Conservation (phyloP, 2,329 filamentous ascomycete genomes). For the Penicillium olsonii region DNA sequence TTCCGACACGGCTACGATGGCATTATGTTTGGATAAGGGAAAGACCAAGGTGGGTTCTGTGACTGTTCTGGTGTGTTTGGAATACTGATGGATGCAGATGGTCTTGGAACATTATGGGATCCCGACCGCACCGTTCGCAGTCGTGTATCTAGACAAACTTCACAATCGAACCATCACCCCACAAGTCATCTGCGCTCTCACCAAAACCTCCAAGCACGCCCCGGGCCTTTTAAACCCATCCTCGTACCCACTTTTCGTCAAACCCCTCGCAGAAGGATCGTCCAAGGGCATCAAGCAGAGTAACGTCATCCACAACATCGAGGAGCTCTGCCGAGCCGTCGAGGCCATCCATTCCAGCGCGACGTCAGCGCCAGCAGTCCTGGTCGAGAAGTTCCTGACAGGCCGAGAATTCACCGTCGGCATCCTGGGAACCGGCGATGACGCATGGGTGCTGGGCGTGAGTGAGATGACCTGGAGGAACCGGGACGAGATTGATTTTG, state of each 20-base stretch:
- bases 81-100: too few species aligned
- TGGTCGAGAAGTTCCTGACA: conserved; percentile 24
- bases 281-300: conserved; percentile 20
- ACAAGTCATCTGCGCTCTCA: not conserved
- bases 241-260: conserved; percentile 22
- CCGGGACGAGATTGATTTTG: not conserved
- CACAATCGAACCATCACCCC: not conserved
- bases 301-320: conserved; percentile 3
- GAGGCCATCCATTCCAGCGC: conserved; percentile 11
- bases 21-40: conserved; percentile 23
- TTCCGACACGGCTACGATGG: conserved; percentile 23
- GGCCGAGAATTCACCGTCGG: conserved; percentile 28
- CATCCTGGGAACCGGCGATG: conserved; percentile 20
- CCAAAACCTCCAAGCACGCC: conserved; percentile 2
- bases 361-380: conserved; percentile 16
- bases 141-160: conserved; percentile 3
- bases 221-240: not conserved
- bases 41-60: conserved; percentile 20
- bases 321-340: conserved; percentile 11
- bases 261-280: conserved; percentile 18
- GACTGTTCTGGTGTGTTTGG: not conserved
- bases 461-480: conserved; percentile 14
- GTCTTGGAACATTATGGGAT: conserved; percentile 17
- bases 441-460: conserved; percentile 18
- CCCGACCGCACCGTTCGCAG: conserved; percentile 17